Evolutionary conservation across 371 early-diverging fungal genomes (phyloP), one percentile per base, ranked within the genome.

Genomic region (Circinella minor): DNA sequence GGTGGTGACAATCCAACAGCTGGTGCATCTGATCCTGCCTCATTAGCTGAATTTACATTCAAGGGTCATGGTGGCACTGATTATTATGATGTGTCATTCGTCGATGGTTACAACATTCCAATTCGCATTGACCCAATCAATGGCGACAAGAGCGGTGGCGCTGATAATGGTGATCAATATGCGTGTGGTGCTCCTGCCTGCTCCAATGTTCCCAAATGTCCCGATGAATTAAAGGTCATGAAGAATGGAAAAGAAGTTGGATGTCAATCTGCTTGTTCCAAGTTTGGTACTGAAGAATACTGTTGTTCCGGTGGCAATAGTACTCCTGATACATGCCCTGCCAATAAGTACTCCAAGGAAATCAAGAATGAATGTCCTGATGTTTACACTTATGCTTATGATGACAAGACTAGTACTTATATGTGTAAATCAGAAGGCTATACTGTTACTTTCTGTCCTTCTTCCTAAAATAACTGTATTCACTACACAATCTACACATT

Each of bases 341-440:
- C 75, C 13, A 79, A 78, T 65, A 55, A 67, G 34, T 82, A 71
- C 65, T 73, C 79, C 17, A 66, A 69, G 36, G 61, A 61, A 14
- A 63, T 80, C 48, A 79, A 82, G 64, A 20, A 61, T 9, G 67
- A 61, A 5, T 82, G 83, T 37, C 81, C 83, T 55, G 72, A 80
- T 62, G 71, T 74, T 14, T 82, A 82, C 68, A 76, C 78, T 27
- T 87, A 78, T 76, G 83, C 84, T 37, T 85, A 81, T 55, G 87
- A 87, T 70, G 87, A 87, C 71, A 64, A 65, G 18, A 79, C 79
- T 3, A 77, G 77, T 66, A 79, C 84, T 4, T 85, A 73, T 67
- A 72, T 74, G 36, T 86, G 86, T 67, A 59, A 65, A 39, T 69
- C 79, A 34, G 65, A 69, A 34, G 70, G 67, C 6, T 86, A 85